A percentile compares a stretch with the other conserved stretches of the same genome.
phyloP scores from a whole-genome alignment of 1,284 basidiomycete genomes.

The Trametes polyzona region DNA sequence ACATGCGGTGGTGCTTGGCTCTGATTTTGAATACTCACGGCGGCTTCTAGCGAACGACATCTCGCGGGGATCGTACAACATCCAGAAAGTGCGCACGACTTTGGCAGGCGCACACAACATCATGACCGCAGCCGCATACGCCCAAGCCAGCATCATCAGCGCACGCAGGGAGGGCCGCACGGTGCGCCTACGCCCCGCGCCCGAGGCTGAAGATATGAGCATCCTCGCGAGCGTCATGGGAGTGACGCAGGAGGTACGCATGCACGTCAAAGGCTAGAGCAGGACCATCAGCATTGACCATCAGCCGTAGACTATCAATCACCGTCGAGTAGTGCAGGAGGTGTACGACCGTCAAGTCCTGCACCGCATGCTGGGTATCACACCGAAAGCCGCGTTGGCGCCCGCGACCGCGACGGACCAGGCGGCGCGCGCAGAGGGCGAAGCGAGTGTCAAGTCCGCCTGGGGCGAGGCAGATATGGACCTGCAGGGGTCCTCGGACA shows the following conservation, averaged over 20 bases:
- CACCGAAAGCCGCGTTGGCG: constrained; percentile 31
- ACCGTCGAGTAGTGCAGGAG: constrained; percentile 69
- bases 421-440: constrained; percentile 23
- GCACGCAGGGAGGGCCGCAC: constrained; percentile 53
- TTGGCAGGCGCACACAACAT: constrained; percentile 89
- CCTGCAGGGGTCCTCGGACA: constrained; percentile 31
- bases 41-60: constrained; percentile 83
- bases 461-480: constrained; percentile 49
- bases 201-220: constrained; percentile 71
- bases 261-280: not conserved
- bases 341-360: constrained; percentile 66
- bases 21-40: constrained; percentile 2
- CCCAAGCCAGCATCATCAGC: constrained; percentile 59
- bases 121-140: constrained; percentile 71
- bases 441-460: constrained; percentile 40
- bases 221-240: constrained; percentile 83
- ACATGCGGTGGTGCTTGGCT: constrained; percentile 5
- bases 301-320: constrained; percentile 64
- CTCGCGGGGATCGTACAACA: constrained; percentile 85
- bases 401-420: constrained; percentile 18
- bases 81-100: constrained; percentile 81
- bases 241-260: constrained; percentile 78
- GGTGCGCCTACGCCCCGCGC: constrained; percentile 48
- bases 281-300: constrained; percentile 15
- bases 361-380: constrained; percentile 64